Evolutionary conservation across 2,329 filamentous ascomycete species (phyloP), one percentile per base, ranked within the genome.

Genomic region (Phialophora chinensis): DNA sequence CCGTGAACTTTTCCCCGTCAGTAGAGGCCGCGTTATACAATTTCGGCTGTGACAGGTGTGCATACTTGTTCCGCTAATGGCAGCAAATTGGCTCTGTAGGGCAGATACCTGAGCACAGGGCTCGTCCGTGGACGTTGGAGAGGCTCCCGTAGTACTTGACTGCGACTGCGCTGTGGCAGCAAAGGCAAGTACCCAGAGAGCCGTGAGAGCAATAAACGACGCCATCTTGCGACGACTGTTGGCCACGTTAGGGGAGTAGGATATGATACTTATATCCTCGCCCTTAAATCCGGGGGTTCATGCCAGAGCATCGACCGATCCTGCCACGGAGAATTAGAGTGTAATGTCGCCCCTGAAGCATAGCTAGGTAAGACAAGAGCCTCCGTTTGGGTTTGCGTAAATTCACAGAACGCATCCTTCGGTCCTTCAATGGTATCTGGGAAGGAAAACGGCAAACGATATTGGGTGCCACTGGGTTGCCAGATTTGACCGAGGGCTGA

Each of bases 21-120:
- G 42, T 33, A 35, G 23, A 12, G 7, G 17, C 57, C 25, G 31
- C 25, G 27, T 35, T 2, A 8, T n/a, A 8, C 14, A 3, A 17
- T 4, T 7, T 17, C 12, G 14, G 2, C 33, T 17, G 35, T 42
- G n/a, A 31, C 23, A 59, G 8, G 17, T 10, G 11, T 20, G 27
- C 44, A 47, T 62, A 60, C 57, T 25, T 60, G 23, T n/a, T 8
- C 35, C 35, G 31, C 25, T 49, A 4, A 42, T 5, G 35, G 42
- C 42, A 29, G n/a, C 12, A 60, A n/a, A 60, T 23, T 60, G 57
- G 42, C 57, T 50, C 17, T 44, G 38, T n/a, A 33, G 12, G 27
- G 27, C 57, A n/a, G 38, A 25, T 12, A 60, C 57, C 50, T 50
- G 57, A 23, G 57, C 57, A 60, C 57, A 60, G 20, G 57, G 57